phyloP scores from a whole-genome alignment of 345 rosid species.

The Euclidium syriacum region DNA sequence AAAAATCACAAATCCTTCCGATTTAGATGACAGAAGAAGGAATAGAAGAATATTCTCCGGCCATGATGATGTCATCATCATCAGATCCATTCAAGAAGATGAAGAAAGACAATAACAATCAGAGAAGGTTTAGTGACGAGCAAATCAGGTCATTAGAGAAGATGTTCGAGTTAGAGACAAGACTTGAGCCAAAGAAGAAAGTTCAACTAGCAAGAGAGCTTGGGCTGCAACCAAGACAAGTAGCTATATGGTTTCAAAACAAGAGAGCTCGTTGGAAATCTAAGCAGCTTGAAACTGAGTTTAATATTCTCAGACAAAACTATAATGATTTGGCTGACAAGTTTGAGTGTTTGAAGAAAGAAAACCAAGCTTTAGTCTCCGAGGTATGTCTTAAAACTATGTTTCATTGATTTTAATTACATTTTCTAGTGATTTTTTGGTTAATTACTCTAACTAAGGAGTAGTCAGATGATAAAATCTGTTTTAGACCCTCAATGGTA shows the following conservation, averaged over 20 bases:
- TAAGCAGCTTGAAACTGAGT: constrained; percentile 74
- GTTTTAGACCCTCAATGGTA: too few relatives aligned
- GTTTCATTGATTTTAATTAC: too few relatives aligned
- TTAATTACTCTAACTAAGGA: constrained; percentile 9
- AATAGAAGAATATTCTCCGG: constrained; percentile 42
- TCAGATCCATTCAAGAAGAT: constrained; percentile 38
- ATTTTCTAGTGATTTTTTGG: too few relatives aligned
- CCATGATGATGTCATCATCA: constrained; percentile 8
- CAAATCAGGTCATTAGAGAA: constrained; percentile 70
- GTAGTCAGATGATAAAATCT: not conserved
- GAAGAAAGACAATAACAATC: constrained; percentile 48
- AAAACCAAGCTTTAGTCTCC: constrained; percentile 47
- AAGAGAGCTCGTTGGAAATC: constrained; percentile 85
- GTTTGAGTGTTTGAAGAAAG: constrained; percentile 58
- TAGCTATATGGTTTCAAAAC: constrained; percentile 90
- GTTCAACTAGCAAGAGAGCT: constrained; percentile 67
- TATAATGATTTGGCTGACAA: constrained; percentile 49
- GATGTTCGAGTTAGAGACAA: constrained; percentile 65
- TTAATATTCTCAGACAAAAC: constrained; percentile 42
- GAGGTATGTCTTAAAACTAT: constrained; percentile 46
- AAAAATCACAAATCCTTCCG: not conserved
- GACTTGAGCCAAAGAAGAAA: constrained; percentile 73
- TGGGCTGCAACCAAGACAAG: constrained; percentile 82
- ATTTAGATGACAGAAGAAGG: constrained; percentile 34
- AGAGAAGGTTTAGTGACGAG: constrained; percentile 75